Evolutionary conservation across 164 flowering plant genomes (phyloP), one percentile per base, ranked within the genome.

Genomic region (Chimonanthus salicifolius): DNA sequence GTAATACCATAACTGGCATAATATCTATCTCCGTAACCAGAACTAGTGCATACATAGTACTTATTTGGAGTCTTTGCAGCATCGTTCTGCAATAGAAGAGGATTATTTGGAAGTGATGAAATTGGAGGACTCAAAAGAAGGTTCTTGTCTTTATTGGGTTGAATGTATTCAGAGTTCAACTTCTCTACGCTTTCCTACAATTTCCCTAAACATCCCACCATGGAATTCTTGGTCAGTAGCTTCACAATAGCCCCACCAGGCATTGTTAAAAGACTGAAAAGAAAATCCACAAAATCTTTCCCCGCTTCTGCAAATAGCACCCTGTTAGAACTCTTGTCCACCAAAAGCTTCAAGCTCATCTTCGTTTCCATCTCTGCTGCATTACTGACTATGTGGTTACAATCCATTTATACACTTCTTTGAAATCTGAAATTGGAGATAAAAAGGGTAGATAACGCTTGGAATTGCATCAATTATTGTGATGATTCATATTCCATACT

Each of bases 261-360:
- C 1, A 71, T 44, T 47, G 49, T 33, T 5, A 71, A 47, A 49
- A 71, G 65, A 18, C 33, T 9, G 20, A 71, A 62, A 18, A 47
- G 73, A 20, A 71, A 71, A 62, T 71, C 66, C 5, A 58, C 49
- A 15, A 46, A 43, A 3, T 58, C 73, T 11, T 71, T 71, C 18
- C 46, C 66, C 3, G 73, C 65, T 16, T 71, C 73, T 16, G 21
- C 73, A 46, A 60, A 71, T 6, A 71, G 13, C 3, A 71, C 73
- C 20, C 15, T 71, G 33, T 44, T 4, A 5, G 49, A 18, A 2
- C 49, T 58, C 49, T 20, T 15, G 5, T 71, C 73, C 3, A 62
- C 21, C 51, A 71, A 15, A 6, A 71, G 65, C 73, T 71, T 71
- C 21, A 71, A 7, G 18, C 33, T 68, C 21, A 48, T 21, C 58